phyloP scores from a whole-genome alignment of 768 basidiomycete species.

The Xanthoconium purpureum region DNA sequence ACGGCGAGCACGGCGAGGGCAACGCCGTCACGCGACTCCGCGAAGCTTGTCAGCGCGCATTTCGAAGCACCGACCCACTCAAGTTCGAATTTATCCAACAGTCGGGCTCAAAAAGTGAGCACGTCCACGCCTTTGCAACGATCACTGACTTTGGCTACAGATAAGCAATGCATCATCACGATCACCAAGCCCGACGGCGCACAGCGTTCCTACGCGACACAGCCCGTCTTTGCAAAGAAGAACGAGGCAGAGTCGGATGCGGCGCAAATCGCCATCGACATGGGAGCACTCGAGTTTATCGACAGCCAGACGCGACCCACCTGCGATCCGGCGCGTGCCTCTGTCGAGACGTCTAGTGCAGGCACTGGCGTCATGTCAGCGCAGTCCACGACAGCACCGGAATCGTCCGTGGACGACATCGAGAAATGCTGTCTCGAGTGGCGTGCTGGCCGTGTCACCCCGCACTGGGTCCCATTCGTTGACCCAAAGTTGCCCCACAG shows the following conservation, averaged over 20 bases:
- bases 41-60: slow-evolving; percentile 40
- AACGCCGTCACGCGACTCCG: slow-evolving; percentile 38
- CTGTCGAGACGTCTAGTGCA: neutral
- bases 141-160: slow-evolving; percentile 31
- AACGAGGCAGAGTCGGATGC: slow-evolving; percentile 53
- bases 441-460: slow-evolving; percentile 49
- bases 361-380: neutral
- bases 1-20: slow-evolving; percentile 5
- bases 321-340: slow-evolving; percentile 30
- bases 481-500: slow-evolving; percentile 45
- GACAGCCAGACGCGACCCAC: slow-evolving; percentile 40
- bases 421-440: slow-evolving; percentile 53
- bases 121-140: no score
- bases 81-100: slow-evolving; percentile 50
- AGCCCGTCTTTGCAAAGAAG: slow-evolving; percentile 41
- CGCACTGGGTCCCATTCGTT: slow-evolving; percentile 51
- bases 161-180: slow-evolving; percentile 59
- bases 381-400: neutral
- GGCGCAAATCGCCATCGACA: slow-evolving; percentile 52
- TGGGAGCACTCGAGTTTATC: slow-evolving; percentile 37
- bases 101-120: slow-evolving; percentile 35
- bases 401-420: slow-evolving; percentile 39
- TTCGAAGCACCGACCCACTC: slow-evolving; percentile 40
- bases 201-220: slow-evolving; percentile 52
- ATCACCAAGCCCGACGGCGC: slow-evolving; percentile 54